phyloP scores from a whole-genome alignment of 2,329 filamentous ascomycete species.

The Penicillium digitatum region DNA sequence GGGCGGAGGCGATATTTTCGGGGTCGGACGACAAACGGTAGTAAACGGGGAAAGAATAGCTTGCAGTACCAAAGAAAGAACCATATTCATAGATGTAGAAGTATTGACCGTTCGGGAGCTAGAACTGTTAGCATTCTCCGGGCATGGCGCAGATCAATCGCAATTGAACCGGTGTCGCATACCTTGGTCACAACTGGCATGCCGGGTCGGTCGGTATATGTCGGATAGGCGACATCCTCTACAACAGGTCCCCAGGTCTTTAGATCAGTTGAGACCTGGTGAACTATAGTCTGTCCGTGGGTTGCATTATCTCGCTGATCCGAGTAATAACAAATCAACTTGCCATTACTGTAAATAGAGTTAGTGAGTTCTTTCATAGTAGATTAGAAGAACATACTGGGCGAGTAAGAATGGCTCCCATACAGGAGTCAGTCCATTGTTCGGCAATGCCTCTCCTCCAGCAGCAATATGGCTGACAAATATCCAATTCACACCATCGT shows the following conservation, averaged over 20 bases:
- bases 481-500: constrained; percentile 60
- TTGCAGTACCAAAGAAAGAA: constrained; percentile 29
- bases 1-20: constrained; percentile 44
- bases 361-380: background rate
- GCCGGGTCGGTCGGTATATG: constrained; percentile 61
- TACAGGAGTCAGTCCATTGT: constrained; percentile 64
- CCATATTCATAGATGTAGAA: constrained; percentile 65
- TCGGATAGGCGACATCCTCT: constrained; percentile 52
- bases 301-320: constrained; percentile 61
- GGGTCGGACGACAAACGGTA: constrained; percentile 50
- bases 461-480: constrained; percentile 64
- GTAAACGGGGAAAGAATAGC: constrained; percentile 50
- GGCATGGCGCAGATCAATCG: background rate
- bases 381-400: constrained; percentile 34
- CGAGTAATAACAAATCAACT: constrained; percentile 65
- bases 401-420: constrained; percentile 68
- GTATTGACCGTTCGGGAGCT: constrained; percentile 57
- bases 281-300: constrained; percentile 65
- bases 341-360: constrained; percentile 42
- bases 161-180: background rate
- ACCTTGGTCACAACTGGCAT: constrained; percentile 59
- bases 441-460: constrained; percentile 59
- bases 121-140: constrained; percentile 4
- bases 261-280: constrained; percentile 60
- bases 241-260: constrained; percentile 59